These are phyloP conservation scores for Acacia melanoxylon DNA, from an alignment of 306 rosid genomes.

Conservation along the genomic window DNA sequence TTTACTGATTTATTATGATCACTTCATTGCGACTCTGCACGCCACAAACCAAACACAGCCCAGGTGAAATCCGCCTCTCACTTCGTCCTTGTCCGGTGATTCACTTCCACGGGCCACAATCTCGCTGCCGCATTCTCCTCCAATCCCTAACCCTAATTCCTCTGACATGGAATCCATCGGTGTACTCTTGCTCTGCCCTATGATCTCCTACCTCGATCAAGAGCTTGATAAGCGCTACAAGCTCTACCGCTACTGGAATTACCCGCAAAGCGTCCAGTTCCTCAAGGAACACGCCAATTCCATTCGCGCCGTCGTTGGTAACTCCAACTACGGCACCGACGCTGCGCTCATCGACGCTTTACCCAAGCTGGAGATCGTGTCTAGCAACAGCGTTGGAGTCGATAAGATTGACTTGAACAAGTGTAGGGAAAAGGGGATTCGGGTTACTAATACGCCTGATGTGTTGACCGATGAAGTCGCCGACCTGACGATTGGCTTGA, in stretches of 20 bases:
- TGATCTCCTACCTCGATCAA: constrained; percentile 45
- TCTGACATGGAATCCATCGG: constrained; percentile 35
- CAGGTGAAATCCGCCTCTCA: not conserved
- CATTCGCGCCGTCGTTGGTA: constrained; percentile 53
- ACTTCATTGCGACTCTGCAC: too few species aligned
- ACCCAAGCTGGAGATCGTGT: constrained; percentile 57
- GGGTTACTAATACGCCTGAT: constrained; percentile 64
- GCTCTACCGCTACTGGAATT: constrained; percentile 49
- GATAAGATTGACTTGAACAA: constrained; percentile 54
- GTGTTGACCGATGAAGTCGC: constrained; percentile 69
- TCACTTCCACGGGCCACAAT: not conserved
- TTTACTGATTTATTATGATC: not conserved
- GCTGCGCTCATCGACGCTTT: constrained; percentile 47
- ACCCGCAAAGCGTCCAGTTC: constrained; percentile 38
- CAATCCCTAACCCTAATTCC: not conserved
- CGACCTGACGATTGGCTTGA: constrained; percentile 54
- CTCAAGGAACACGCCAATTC: constrained; percentile 41
- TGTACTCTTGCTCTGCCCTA: constrained; percentile 44
- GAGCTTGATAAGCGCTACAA: constrained; percentile 64
- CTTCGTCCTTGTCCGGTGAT: not conserved
- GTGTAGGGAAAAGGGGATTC: constrained; percentile 60
- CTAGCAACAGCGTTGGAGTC: constrained; percentile 57
- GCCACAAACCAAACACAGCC: not conserved
- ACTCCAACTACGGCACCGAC: constrained; percentile 39
- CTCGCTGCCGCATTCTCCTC: not conserved